A percentile compares a stretch with the other conserved stretches of the same genome.
Conservation (phyloP, 108 stramenopile genomes). For the Discostella pseudostelligera region DNA sequence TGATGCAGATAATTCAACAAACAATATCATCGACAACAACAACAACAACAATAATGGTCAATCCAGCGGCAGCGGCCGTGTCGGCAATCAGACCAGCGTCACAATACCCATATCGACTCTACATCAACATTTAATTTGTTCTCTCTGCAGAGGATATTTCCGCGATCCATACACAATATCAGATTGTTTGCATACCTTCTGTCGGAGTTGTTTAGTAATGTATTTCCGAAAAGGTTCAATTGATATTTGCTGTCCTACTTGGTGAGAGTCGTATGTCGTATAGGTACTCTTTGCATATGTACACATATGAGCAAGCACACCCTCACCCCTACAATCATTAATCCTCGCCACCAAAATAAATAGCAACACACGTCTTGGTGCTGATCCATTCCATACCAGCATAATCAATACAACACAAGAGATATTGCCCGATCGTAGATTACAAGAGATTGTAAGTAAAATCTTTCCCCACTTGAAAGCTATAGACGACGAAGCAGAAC, state of each 20-base stretch:
- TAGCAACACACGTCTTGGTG: conserved; percentile 38
- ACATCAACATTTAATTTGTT: conserved; percentile 50
- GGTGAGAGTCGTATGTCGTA: conserved; percentile 19
- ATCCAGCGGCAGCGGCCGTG: neutral
- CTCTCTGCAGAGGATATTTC: conserved; percentile 63
- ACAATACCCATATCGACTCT: conserved; percentile 45
- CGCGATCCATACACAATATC: conserved; percentile 62
- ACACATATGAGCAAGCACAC: too few relatives aligned
- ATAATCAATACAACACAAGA: conserved; percentile 11
- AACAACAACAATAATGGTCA: neutral
- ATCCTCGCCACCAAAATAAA: neutral
- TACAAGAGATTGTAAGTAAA: conserved; percentile 62
- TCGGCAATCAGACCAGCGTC: conserved; percentile 2
- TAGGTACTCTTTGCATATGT: neutral
- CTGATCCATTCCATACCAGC: conserved; percentile 42
- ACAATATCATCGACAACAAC: neutral
- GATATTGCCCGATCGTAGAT: conserved; percentile 49
- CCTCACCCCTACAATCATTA: neutral
- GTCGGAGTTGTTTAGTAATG: conserved; percentile 55
- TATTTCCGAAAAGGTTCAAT: conserved; percentile 32
- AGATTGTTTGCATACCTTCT: conserved; percentile 77
- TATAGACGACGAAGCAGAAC: conserved; percentile 46
- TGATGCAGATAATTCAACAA: too few relatives aligned
- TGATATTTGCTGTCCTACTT: conserved; percentile 43
- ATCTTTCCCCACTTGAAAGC: conserved; percentile 45